Evolutionary conservation across 805 yeast genomes (phyloP).

Genomic region (Zygotorulaspora florentina): DNA sequence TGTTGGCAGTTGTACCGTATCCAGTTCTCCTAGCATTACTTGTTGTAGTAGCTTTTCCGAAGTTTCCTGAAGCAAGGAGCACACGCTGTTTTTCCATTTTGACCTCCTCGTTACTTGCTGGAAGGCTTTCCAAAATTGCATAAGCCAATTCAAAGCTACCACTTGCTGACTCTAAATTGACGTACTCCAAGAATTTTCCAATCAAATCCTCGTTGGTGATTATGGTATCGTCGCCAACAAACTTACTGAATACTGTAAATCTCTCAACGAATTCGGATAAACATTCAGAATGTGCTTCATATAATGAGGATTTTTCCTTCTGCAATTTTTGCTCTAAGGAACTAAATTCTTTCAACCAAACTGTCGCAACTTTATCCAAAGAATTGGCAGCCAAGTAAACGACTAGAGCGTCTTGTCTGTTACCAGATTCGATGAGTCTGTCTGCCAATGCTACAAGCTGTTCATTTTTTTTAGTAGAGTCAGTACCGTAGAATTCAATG

Average conservation of each 20-base stretch:
- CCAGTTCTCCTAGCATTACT: constrained; percentile 5
- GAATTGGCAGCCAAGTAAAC: constrained; percentile 80
- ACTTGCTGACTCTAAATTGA: constrained; percentile 69
- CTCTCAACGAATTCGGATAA: constrained; percentile 80
- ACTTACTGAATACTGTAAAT: constrained; percentile 54
- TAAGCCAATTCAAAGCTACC: constrained; percentile 83
- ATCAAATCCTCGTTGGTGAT: constrained; percentile 35
- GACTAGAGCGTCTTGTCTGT: constrained; percentile 69
- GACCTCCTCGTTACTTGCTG: constrained; percentile 68
- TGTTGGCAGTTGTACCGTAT: constrained; percentile 7
- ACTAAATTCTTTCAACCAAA: constrained; percentile 80
- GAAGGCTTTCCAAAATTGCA: constrained; percentile 63
- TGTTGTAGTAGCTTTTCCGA: constrained; percentile 8
- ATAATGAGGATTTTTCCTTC: constrained; percentile 49
- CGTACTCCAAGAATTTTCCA: constrained; percentile 70
- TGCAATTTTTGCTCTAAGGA: constrained; percentile 41
- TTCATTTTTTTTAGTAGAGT: constrained; percentile 46
- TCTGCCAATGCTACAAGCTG: constrained; percentile 71
- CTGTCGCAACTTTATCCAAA: constrained; percentile 66
- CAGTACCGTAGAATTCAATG: constrained; percentile 46
- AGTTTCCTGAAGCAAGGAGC: constrained; percentile 52
- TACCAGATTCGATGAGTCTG: constrained; percentile 51
- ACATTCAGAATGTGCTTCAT: constrained; percentile 80
- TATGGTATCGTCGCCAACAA: constrained; percentile 20
- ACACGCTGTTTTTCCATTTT: constrained; percentile 77